Evolutionary conservation across 495 filamentous ascomycete genomes (phyloP), one percentile per base, ranked within the genome.

Genomic region (Beverwykella pulmonaria): DNA sequence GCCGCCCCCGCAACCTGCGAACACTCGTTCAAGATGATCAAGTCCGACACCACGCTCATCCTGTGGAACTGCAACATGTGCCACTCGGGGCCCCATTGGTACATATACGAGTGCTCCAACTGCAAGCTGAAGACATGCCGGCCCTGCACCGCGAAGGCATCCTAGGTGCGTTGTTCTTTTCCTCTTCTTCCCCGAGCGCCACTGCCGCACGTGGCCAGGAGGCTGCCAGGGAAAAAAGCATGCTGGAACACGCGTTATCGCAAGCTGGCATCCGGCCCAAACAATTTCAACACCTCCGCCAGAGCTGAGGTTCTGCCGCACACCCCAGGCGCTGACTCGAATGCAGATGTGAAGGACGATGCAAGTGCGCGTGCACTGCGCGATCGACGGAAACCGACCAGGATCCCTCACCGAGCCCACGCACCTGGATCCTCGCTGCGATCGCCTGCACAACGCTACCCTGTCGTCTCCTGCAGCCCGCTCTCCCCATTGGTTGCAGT

Each of bases 61-160:
- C 82, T 89, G 68, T 93, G 90, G 90, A 86, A 82, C 53, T 93
- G 90, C 82, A 82, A 87, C 70, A 78, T 90, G 73, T 93, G 90
- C 76, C 87, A 89, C 71, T 86, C 83, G 6, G 90, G 90, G 4
- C 90, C 90, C 36, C 89, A 91, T 76, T 92, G 89, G 88, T 88
- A 83, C 77, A 92, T 93, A 74, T 91, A 85, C 74, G 88, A 92
- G 77, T 93, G 90, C 81, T 77, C 81, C 69, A 87, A 88, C 73
- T 93, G 90, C 83, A 88, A 89, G 75, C 77, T 91, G 53, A 90
- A 92, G 80, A 84, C 84, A 25, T 92, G 90, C 75, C 79, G 86
- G 50, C 80, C 83, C 29, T 92, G 90, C 75, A 82, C 85, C 54
- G 77, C 82, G 67, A 86, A 82, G 54, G 83, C 82, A 4, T n/a